These are phyloP conservation scores for Schizosaccharomyces osmophilus DNA, from an alignment of 805 yeast genomes.

Conservation along the genomic window DNA sequence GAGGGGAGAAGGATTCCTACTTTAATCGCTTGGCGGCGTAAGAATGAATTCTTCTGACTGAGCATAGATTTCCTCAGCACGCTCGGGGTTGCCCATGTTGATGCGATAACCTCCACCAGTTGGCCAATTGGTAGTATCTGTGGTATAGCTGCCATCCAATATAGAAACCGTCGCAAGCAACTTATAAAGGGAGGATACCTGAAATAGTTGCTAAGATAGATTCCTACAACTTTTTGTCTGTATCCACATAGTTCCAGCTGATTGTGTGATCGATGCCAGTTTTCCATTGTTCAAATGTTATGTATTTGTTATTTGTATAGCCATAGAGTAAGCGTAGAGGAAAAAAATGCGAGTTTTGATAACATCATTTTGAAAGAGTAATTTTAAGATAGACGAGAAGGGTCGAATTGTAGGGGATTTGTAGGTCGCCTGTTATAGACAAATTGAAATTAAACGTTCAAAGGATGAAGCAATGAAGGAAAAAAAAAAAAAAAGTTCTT, in stretches of 20 bases:
- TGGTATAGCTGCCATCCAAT: background rate
- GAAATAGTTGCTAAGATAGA: background rate
- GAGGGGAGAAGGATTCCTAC: background rate
- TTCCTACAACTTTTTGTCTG: background rate
- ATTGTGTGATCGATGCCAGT: background rate
- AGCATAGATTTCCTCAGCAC: background rate
- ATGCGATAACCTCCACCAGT: background rate
- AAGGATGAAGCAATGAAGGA: too few relatives aligned
- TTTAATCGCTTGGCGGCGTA: background rate
- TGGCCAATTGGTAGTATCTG: background rate
- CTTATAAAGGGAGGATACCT: background rate
- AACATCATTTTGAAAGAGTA: too few relatives aligned
- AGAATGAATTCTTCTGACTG: background rate
- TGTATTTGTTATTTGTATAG: background rate
- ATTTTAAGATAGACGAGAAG: too few relatives aligned
- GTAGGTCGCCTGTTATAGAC: too few relatives aligned
- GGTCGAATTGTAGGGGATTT: too few relatives aligned
- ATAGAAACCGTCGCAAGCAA: background rate
- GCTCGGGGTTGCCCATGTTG: background rate
- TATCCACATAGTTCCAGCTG: background rate
- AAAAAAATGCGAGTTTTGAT: background rate
- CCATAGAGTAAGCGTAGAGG: constrained; percentile 7
- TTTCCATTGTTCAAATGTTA: background rate
- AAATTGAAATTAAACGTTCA: too few relatives aligned
- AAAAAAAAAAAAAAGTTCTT: too few relatives aligned